Base-by-base conservation (phyloP, 2,329 filamentous ascomycete genomes). In the Xylaria sp. region DNA sequence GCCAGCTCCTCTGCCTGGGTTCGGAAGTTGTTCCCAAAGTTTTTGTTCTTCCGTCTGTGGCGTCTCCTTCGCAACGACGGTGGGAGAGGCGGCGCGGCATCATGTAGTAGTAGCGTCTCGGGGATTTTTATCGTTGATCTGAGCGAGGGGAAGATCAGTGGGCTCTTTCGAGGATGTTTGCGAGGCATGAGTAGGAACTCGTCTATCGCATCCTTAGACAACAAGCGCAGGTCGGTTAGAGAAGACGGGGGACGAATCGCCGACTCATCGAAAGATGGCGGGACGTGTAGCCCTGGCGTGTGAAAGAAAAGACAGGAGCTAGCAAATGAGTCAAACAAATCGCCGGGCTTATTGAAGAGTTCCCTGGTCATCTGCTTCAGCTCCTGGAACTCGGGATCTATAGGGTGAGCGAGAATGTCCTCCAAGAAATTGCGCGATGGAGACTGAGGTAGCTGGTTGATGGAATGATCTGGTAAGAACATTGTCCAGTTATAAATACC, bases 401-500 rank as follows among this genome's bases (percentile, higher is more conserved):
- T 67, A 1, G 75, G 72, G 38, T 66, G 71, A 4, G 71, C 59
- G 10, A 72, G 58, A 9, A 73, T 66, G 10, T 73, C 69, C 7
- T 75, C 69, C 1, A 70, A 42, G 6, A 72, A 38, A 44, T 72
- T 62, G 54, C 20, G 13, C 20, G 56, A 29, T 47, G 33, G 63
- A 31, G 66, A 73, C 10, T 69, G 58, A 0, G 71, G 61, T 5
- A 64, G 63, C 38, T 74, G 70, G 70, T 86, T 82, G 67, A 82
- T 76, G 6, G 79, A 81, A 64, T 88, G 85, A 68, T 85, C 82
- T 0, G 85, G 84, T 11, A 88, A 80, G 65, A 89, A 86, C 75
- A 81, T 85, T 63, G 86, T 87, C 88, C 88, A 90, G 78, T 90
- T 85, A 77, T 88, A 90, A 65, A 90, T 82, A 47, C 87, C 88